Evolutionary conservation across 164 flowering plant species (phyloP), one percentile per base, ranked within the genome.

Genomic region (Umbilicus rupestris): DNA sequence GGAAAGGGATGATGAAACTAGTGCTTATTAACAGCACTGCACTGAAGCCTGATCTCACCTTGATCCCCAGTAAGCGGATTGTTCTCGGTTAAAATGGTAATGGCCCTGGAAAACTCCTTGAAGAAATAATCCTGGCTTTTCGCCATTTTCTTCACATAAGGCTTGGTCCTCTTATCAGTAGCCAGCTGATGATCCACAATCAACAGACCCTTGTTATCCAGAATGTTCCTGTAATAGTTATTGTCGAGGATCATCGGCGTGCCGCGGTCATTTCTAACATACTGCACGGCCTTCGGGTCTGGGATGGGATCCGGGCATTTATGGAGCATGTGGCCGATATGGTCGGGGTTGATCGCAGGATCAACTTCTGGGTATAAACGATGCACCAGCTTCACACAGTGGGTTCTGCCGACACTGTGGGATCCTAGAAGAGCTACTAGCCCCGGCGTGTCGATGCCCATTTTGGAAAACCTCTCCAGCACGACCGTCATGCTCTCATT

Each of bases 361-460:
- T 81, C 95, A 28, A 90, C 97, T 62, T 94, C 96, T 8, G 98
- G 98, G 85, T 94, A 94, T 52, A 94, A 64, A 42, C 98, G 82
- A 80, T 94, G 96, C 31, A 94, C 98, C 78, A 94, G 75, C 81
- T 94, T 94, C 66, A 84, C 92, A 72, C 98, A 94, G 81, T 94
- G 98, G 71, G 98, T 94, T 78, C 98, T 69, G 1, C 98, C 98
- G 45, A 94, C 98, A 71, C 97, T 94, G 79, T 94, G 98, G 65
- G 98, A 78, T 84, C 98, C 97, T 73, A 94, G 90, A 70, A 94
- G 73, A 66, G 98, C 92, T 66, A 94, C 98, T 49, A 94, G 79
- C 55, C 97, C 98, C 24, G 96, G 83, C 65, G 98, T 82, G 84
- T 94, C 82, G 66, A 94, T 84, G 35, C 96, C 98, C 66, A 94